A percentile compares a stretch with the other conserved stretches of the same genome.
phyloP scores from a whole-genome alignment of 2,329 filamentous ascomycete species.

The Ramularia endophylla region DNA sequence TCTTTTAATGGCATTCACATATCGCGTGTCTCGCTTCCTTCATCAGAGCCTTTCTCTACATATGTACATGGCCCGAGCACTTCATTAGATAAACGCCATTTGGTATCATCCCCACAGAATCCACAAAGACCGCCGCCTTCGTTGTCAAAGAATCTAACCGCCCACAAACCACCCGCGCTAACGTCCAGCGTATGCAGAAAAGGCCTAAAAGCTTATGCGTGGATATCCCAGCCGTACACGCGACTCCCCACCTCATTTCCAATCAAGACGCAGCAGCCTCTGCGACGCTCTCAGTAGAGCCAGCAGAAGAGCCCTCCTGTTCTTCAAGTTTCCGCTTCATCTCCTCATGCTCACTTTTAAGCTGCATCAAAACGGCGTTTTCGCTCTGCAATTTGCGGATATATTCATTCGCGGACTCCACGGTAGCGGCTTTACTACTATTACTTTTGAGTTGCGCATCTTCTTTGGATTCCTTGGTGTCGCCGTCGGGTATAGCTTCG shows the following conservation, averaged over 20 bases:
- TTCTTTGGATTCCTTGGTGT: conserved; percentile 30
- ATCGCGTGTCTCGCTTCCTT: no score
- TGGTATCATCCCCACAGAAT: no score
- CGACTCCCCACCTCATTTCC: no score
- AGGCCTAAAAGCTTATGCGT: no score
- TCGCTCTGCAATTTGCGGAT: conserved; percentile 80
- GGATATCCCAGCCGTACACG: no score
- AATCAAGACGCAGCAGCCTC: not conserved
- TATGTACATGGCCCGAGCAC: not conserved
- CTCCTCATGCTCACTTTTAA: conserved; percentile 27
- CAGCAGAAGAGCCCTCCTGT: conserved; percentile 3
- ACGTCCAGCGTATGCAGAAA: no score
- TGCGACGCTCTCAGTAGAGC: conserved; percentile 2
- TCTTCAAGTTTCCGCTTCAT: conserved; percentile 22
- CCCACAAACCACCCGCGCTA: conserved; percentile 4
- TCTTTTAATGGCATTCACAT: no score
- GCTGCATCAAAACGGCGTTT: conserved; percentile 20
- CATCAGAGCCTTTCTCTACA: no score
- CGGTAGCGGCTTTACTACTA: conserved; percentile 91
- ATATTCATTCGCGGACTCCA: conserved; percentile 95
- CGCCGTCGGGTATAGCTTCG: conserved; percentile 42
- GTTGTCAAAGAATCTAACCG: no score
- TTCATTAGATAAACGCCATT: not conserved
- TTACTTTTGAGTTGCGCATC: conserved; percentile 44
- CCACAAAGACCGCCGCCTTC: no score